Base-by-base conservation (phyloP, 2,329 filamentous ascomycete species). In the Lasiodiplodia gonubiensis region DNA sequence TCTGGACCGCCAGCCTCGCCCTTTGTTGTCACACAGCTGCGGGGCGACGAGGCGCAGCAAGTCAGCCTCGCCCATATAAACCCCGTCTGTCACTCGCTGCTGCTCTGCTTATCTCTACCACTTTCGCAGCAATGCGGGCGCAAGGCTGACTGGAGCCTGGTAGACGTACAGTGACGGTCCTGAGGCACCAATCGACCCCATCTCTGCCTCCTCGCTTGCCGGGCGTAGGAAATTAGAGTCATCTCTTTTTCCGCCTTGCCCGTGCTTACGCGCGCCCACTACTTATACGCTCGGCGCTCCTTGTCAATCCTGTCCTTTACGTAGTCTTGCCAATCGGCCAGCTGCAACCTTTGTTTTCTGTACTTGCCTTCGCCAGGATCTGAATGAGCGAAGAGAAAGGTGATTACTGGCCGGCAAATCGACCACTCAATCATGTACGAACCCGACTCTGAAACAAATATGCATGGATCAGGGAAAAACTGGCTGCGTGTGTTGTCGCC, bases 81-180 rank as follows among this genome's bases (percentile, higher is more conserved):
- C 12, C 21, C n/a, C 30, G 25, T 18, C 42, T 8, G 21, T 25
- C 30, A 63, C 59, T 46, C 51, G 27, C 27, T 27, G 21, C 18
- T 16, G 42, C 27, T 51, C 30, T 37, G 59, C 46, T 39, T 37
- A 37, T 11, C 49, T 51, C 25, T 30, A 16, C 42, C 25, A 10
- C 11, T 51, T 63, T 25, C n/a, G 46, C 46, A 33, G 8, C 18
- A 27, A 42, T 54, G 61, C 49, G 11, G 14, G 61, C 49, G 61
- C 61, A 54, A 54, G 61, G 61, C 61, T 64, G 61, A 64, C 61
- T 64, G 18, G 30, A 51, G 59, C 59, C 59, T 64, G 61, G 21
- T 27, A 52, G 23, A 33, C 21, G 30, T 21, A 8, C 37, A 18
- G 27, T 23, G 21, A 53, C 49, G 61, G 23, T 49, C 48, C 48